Base-by-base conservation (phyloP, 2,329 filamentous ascomycete genomes). In the Capronia americana region DNA sequence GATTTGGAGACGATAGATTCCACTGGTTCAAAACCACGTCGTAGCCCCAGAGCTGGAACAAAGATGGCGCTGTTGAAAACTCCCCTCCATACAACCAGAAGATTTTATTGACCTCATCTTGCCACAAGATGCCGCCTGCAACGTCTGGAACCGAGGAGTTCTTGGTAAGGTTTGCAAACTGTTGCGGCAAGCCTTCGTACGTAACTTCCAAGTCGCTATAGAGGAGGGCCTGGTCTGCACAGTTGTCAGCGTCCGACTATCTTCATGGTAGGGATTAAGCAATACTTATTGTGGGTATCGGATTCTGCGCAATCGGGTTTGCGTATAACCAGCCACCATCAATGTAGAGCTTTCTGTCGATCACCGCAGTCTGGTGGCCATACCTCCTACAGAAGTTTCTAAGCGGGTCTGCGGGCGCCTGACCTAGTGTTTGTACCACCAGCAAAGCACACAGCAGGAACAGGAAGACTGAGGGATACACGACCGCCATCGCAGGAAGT, bases 11-110 rank as follows among this genome's bases (percentile, higher is more conserved):
- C 10, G 32, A 34, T 11, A 34, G 12, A 12, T 34, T 34, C 32
- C 32, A 34, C 32, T 34, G 32, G 32, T 34, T 34, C 32, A 34
- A 8, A 12, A 34, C 32, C 10, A 34, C 32, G 10, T 34, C 32
- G 32, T 34, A 34, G 32, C 32, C 32, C 32, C 32, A 34, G 3
- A 89, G 81, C 24, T 77, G 77, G 61, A 85, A 84, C 0, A 80
- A 74, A 44, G 79, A 77, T 0, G 85, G 84, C 1, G 79, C 68
- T 4, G 62, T 67, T 12, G 70, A 69, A 70, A 83, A 85, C 68
- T 88, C 84, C 54, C 88, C 88, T 11, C 87, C 88, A 71, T 85
- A 90, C 1, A 87, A 79, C 73, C 88, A 89, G 57, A 90, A 82
- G 51, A 83, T 80, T 73, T 88, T 88, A 77, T 90, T 90, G 46